Base-by-base conservation (phyloP, 2,329 filamentous ascomycete species). In the Colletotrichum karsti region DNA sequence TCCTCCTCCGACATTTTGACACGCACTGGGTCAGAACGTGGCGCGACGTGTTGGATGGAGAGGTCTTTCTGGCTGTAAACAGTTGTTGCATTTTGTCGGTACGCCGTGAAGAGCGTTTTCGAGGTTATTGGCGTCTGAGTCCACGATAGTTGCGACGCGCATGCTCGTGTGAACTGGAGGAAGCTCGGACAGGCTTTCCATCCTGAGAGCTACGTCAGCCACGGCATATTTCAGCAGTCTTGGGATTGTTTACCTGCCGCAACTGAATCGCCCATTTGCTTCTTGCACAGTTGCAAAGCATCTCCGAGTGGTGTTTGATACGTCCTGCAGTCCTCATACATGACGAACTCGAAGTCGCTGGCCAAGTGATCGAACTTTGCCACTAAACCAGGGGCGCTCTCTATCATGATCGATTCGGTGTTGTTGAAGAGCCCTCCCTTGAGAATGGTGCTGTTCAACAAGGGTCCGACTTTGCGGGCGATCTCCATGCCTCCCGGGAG, bases 111-210 rank as follows among this genome's bases (percentile, higher is more conserved):
- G 15, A 65, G 54, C 4, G 72, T 73, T 3, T 61, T 66, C 4
- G 71, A 70, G 22, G 15, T 48, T 0, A 71, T 26, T 7, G 63
- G 64, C 1, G 12, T 1, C 9, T 41, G 53, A 10, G 69, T 59
- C 72, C 72, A 73, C 9, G 41, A 63, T 15, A 6, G 50, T 26
- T 28, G 57, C 44, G 33, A 22, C 24, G 55, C 63, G 67, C 72
- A 73, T 3, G 35, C 30, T 10, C 28, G n/a, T 35, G n/a, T 46
- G 10, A 70, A 58, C 4, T 59, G 60, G 2, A 65, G 41, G 13
- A 22, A 6, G 48, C 70, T 70, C 8, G 72, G 71, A 44, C 71
- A 73, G 2, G 70, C 68, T 8, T 67, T 56, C 72, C 72, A 73
- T 18, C 63, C 71, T 72, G n/a, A n/a, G n/a, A n/a, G n/a, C n/a